These are phyloP conservation scores for Aspergillus phoenicis DNA, from an alignment of 2,329 filamentous ascomycete genomes.

Conservation along the genomic window DNA sequence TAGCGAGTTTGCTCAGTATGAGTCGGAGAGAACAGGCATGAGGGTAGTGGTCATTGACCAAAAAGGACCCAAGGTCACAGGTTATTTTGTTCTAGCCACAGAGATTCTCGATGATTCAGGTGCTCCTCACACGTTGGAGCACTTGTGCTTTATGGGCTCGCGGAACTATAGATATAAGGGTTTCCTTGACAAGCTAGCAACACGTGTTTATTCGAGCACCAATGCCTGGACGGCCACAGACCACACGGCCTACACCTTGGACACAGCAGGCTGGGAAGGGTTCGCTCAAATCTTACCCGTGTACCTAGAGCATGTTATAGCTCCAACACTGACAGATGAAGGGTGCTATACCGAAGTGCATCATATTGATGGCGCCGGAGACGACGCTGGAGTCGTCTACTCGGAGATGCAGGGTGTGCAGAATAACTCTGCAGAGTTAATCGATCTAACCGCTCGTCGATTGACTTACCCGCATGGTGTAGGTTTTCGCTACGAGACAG, in stretches of 20 bases:
- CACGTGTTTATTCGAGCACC: slow-evolving; percentile 86
- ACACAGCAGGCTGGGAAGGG: slow-evolving; percentile 95
- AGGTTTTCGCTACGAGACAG: slow-evolving; percentile 97
- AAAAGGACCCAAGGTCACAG: slow-evolving; percentile 90
- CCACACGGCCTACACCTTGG: slow-evolving; percentile 92
- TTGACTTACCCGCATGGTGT: slow-evolving; percentile 85
- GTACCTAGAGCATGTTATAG: slow-evolving; percentile 90
- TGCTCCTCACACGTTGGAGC: slow-evolving; percentile 83
- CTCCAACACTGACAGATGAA: slow-evolving; percentile 89
- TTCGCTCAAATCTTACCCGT: slow-evolving; percentile 93
- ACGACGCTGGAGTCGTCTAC: slow-evolving; percentile 96
- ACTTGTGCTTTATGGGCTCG: slow-evolving; percentile 86
- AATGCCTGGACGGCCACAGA: slow-evolving; percentile 98
- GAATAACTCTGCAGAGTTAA: slow-evolving; percentile 79
- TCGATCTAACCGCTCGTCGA: slow-evolving; percentile 79
- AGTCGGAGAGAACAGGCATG: slow-evolving; percentile 92
- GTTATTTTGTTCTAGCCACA: slow-evolving; percentile 92
- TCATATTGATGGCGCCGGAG: slow-evolving; percentile 88
- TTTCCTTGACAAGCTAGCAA: slow-evolving; percentile 89
- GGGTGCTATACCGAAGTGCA: slow-evolving; percentile 95
- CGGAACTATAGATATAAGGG: slow-evolving; percentile 94
- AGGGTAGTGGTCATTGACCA: slow-evolving; percentile 89
- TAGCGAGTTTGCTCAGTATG: slow-evolving; percentile 89
- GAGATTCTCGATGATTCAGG: slow-evolving; percentile 98
- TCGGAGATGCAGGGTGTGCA: slow-evolving; percentile 98